Conservation (phyloP, 139 green algal species). For the Chlamydomonas applanata region DNA sequence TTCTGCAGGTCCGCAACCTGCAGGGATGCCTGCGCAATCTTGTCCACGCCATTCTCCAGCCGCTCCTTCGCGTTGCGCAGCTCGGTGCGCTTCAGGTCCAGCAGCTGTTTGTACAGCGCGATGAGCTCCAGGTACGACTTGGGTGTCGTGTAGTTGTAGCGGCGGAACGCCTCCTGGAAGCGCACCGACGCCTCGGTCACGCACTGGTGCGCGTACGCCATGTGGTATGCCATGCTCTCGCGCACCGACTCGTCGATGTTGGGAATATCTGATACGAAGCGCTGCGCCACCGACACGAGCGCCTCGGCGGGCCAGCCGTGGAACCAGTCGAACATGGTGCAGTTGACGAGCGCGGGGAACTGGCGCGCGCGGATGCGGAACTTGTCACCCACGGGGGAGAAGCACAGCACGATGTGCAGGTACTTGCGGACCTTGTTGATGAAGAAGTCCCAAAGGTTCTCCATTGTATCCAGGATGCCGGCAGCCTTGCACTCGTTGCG, state of each 20-base stretch:
- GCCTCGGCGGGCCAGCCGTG: constrained; percentile 84
- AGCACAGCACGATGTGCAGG: constrained; percentile 90
- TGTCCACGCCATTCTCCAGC: constrained; percentile 81
- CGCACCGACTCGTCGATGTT: constrained; percentile 59
- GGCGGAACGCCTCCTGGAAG: constrained; percentile 44
- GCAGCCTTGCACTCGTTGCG: constrained; percentile 79
- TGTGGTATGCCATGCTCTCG: constrained; percentile 78
- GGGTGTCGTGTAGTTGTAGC: constrained; percentile 89
- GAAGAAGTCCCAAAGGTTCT: constrained; percentile 89
- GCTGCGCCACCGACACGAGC: constrained; percentile 75
- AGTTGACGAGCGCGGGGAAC: constrained; percentile 88
- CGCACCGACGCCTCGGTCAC: constrained; percentile 20
- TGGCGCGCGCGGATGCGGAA: constrained; percentile 83
- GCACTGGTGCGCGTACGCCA: constrained; percentile 81
- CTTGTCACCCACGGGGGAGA: constrained; percentile 87
- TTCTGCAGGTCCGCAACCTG: constrained; percentile 87
- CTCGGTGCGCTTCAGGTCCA: constrained; percentile 50
- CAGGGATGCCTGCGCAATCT: constrained; percentile 74
- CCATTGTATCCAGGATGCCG: constrained; percentile 77
- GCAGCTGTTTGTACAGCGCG: constrained; percentile 77
- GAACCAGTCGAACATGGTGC: constrained; percentile 78
- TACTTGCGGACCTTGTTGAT: constrained; percentile 81
- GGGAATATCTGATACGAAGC: constrained; percentile 78
- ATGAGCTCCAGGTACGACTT: constrained; percentile 94
- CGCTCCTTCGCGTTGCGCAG: constrained; percentile 67